phyloP scores from a whole-genome alignment of 768 basidiomycete species.

The Saitozyma podzolica region DNA sequence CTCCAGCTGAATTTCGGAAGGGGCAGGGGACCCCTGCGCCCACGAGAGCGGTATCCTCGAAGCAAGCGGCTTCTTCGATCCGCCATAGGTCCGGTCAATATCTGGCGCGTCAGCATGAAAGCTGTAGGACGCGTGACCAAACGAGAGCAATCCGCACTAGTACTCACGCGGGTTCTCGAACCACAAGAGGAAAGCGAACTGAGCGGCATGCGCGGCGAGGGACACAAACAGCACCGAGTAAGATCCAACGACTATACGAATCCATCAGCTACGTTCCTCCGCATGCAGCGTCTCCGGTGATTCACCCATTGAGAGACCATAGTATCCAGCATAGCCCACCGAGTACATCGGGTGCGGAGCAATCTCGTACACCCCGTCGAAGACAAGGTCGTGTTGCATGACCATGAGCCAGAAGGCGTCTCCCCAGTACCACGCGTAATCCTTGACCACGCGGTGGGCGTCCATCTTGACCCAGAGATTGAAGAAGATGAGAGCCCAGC shows the following conservation, averaged over 20 bases:
- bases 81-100: constrained; percentile 90
- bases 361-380: constrained; percentile 93
- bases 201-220: constrained; percentile 89
- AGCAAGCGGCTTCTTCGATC: constrained; percentile 78
- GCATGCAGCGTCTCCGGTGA: not conserved
- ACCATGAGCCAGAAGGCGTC: constrained; percentile 52
- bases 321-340: constrained; percentile 70
- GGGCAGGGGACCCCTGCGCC: constrained; percentile 10
- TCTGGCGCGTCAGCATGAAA: constrained; percentile 57
- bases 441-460: constrained; percentile 95
- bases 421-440: constrained; percentile 97
- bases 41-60: constrained; percentile 65
- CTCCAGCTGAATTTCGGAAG: constrained; percentile 4
- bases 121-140: not conserved
- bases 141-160: not conserved
- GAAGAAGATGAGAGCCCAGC: constrained; percentile 80
- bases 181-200: constrained; percentile 91
- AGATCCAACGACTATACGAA: constrained; percentile 43
- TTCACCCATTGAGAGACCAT: constrained; percentile 76
- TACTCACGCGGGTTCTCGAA: constrained; percentile 91
- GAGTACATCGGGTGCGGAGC: constrained; percentile 82
- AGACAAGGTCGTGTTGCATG: constrained; percentile 66
- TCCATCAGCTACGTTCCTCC: constrained; percentile 8
- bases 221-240: constrained; percentile 78
- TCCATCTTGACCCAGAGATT: constrained; percentile 99